phyloP scores from a whole-genome alignment of 2,329 filamentous ascomycete species.

The Fusarium oxysporum region DNA sequence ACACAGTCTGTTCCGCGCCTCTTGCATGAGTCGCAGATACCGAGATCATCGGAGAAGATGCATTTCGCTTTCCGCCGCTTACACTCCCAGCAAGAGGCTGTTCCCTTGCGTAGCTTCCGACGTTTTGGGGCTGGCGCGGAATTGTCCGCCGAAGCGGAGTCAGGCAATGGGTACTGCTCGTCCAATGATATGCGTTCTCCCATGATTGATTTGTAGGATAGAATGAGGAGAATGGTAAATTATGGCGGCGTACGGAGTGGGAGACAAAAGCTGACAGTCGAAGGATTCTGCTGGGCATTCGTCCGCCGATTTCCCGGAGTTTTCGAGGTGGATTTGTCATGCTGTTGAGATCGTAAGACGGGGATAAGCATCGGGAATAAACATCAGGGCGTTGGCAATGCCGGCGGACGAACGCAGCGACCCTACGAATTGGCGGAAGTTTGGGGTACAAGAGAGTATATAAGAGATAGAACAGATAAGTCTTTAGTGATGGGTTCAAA shows the following conservation, averaged over 20 bases:
- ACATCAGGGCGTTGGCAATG: background rate
- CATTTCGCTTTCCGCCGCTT: constrained; percentile 66
- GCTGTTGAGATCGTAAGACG: accelerated
- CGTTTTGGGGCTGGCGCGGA: constrained; percentile 27
- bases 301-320: constrained; percentile 35
- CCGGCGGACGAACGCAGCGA: background rate
- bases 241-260: background rate
- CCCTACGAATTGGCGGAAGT: constrained; percentile 5
- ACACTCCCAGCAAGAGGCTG: constrained; percentile 69
- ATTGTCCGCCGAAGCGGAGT: background rate
- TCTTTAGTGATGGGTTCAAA: accelerated
- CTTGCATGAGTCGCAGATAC: constrained; percentile 59
- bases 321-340: constrained; percentile 21
- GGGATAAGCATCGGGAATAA: background rate
- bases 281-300: background rate
- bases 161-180: background rate
- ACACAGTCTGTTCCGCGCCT: constrained; percentile 58
- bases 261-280: background rate
- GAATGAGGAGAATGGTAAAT: background rate
- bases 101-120: constrained; percentile 62
- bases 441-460: background rate
- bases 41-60: constrained; percentile 54
- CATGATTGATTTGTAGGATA: constrained; percentile 10
- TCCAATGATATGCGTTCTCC: constrained; percentile 16
- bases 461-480: background rate